A percentile compares a stretch with the other conserved stretches of the same genome.
Conservation (phyloP, 1,139 yeast species). For the Pichia sp. region DNA sequence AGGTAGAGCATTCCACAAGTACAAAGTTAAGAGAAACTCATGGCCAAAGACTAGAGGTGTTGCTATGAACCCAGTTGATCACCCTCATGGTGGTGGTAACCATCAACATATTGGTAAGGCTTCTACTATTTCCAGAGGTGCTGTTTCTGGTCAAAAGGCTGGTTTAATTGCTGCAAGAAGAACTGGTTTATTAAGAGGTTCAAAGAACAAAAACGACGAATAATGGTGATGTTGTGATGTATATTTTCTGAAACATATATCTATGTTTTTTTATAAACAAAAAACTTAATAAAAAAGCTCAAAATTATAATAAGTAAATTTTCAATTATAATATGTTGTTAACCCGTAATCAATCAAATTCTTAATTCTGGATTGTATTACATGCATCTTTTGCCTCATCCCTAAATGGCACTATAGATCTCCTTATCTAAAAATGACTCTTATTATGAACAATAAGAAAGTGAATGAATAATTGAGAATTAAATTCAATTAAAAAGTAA, state of each 20-base stretch:
- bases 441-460: too few species aligned
- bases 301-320: neutral
- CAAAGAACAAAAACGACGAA: constrained; percentile 59
- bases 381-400: neutral
- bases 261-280: constrained; percentile 9
- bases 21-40: constrained; percentile 97
- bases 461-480: too few species aligned
- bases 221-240: constrained; percentile 30
- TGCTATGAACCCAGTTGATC: constrained; percentile 99
- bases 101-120: constrained; percentile 99
- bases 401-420: neutral
- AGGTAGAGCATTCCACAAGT: constrained; percentile 99
- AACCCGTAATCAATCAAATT: too few species aligned
- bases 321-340: too few species aligned
- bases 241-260: constrained; percentile 6
- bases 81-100: constrained; percentile 99
- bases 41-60: constrained; percentile 99
- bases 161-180: constrained; percentile 99
- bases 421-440: too few species aligned
- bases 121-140: constrained; percentile 99
- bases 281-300: constrained; percentile 8
- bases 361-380: neutral
- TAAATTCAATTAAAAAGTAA: too few species aligned
- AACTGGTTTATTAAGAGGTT: constrained; percentile 99
- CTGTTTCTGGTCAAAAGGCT: constrained; percentile 99